Conservation (phyloP, 305 asterid species). For the Solanum hybrid region DNA sequence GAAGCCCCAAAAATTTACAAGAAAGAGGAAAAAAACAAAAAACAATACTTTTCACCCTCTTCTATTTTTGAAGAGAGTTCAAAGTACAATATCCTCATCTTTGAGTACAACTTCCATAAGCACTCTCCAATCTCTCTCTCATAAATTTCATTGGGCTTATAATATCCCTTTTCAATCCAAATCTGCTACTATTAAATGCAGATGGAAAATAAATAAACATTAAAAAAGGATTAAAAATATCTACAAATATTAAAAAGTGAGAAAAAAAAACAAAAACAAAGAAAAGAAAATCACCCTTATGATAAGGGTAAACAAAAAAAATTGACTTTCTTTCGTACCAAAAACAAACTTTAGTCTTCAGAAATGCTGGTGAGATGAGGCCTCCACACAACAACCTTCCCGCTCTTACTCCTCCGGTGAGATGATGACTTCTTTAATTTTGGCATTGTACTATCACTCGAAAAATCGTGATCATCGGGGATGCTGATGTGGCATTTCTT, state of each 20-base stretch:
- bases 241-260: neutral
- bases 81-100: neutral
- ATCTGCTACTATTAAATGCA: constrained; percentile 33
- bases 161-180: constrained; percentile 7
- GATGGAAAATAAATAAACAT: constrained; percentile 6
- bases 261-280: constrained; percentile 26
- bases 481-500: constrained; percentile 13
- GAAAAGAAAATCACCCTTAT: constrained; percentile 19
- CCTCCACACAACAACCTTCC: constrained; percentile 45
- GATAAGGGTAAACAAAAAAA: constrained; percentile 2
- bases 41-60: neutral
- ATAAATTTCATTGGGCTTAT: constrained; percentile 16
- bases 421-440: constrained; percentile 28
- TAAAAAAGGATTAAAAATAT: neutral
- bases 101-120: neutral
- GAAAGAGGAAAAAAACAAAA: constrained; percentile 11
- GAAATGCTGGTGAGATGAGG: constrained; percentile 57
- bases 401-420: constrained; percentile 35
- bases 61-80: neutral
- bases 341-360: constrained; percentile 24
- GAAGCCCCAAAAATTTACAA: constrained; percentile 13
- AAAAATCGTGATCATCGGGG: neutral
- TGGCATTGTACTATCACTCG: neutral
- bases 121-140: constrained; percentile 8
- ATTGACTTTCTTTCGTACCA: neutral